phyloP scores from a whole-genome alignment of 495 filamentous ascomycete genomes.

The Penicillium parvum region DNA sequence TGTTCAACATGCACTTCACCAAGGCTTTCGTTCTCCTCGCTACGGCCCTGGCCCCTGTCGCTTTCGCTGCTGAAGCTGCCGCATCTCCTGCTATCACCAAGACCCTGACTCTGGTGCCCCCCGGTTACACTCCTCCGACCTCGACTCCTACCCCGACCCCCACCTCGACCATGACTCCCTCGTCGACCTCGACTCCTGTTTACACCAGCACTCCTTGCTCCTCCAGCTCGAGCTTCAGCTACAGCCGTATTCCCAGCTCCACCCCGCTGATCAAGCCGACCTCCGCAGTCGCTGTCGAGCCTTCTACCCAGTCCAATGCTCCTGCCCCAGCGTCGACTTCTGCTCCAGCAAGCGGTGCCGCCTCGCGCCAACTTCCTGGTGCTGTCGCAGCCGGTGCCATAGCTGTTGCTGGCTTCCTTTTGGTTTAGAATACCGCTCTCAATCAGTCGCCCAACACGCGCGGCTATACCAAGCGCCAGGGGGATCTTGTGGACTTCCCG shows the following conservation, averaged over 20 bases:
- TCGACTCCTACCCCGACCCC: slow-evolving; percentile 20
- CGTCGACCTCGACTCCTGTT: slow-evolving; percentile 18
- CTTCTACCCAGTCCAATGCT: slow-evolving; percentile 1
- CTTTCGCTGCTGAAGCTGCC: slow-evolving; percentile 28
- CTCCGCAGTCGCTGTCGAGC: slow-evolving; percentile 1
- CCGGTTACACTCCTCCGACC: slow-evolving; percentile 24
- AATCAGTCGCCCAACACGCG: neutral
- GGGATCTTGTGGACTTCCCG: slow-evolving; percentile 13
- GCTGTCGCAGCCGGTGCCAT: slow-evolving; percentile 35
- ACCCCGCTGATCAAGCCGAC: slow-evolving; percentile 18
- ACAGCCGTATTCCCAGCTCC: slow-evolving; percentile 15
- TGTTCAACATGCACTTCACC: slow-evolving; percentile 33
- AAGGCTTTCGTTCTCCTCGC: slow-evolving; percentile 31
- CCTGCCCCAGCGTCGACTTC: slow-evolving; percentile 23
- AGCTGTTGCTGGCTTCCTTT: slow-evolving; percentile 40
- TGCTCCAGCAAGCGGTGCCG: slow-evolving; percentile 22
- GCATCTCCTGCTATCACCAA: slow-evolving; percentile 18
- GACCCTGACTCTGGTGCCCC: slow-evolving; percentile 33
- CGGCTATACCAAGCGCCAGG: neutral
- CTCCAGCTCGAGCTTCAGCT: slow-evolving; percentile 13
- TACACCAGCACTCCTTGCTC: slow-evolving; percentile 19
- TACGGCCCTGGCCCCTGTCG: slow-evolving; percentile 31
- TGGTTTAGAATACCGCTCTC: slow-evolving; percentile 30
- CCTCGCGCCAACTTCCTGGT: slow-evolving; percentile 31
- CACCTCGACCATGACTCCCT: slow-evolving; percentile 14